Base-by-base conservation (phyloP, 805 yeast species). In the Teunomyces panamensis region DNA sequence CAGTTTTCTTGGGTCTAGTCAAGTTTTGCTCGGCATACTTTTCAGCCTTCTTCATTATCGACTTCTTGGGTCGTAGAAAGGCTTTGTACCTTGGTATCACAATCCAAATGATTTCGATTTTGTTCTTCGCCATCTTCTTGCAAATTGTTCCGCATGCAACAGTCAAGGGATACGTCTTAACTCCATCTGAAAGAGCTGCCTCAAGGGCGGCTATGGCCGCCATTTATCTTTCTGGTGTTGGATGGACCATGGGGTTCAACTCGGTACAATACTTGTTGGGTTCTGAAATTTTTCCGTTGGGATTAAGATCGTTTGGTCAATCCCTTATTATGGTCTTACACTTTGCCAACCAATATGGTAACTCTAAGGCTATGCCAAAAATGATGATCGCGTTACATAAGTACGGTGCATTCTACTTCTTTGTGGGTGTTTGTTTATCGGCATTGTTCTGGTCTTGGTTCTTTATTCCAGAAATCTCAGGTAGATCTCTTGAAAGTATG, bases 241-340 rank as follows among this genome's bases (percentile, higher is more conserved):
- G 83, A 32, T 80, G 84, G 85, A 75, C 81, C 29, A 59, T 80
- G 62, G 84, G 84, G 32, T 80, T 78, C 74, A 80, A 80, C 62
- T 67, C 80, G 0, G 66, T 79, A 43, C 84, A 80, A 58, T 80
- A 79, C 56, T 66, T 80, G 53, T 62, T 80, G 54, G 79, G 78
- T 49, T 71, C 84, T 3, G 85, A 80, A 56, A 69, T 80, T 45
- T 71, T 79, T 57, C 84, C 84, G 17, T 62, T 79, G 55, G 68
- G 74, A 48, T 67, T 75, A 32, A 69, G 84, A 51, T 71, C 74
- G 32, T 62, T 77, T 52, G 83, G 79, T 26, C 75, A 78, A 41
- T 71, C 81, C 3, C 49, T 75, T 24, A 69, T 77, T 51, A 80
- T 80, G 85, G 73, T 71, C 3, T 69, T 79, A 59, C 85, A 80